phyloP scores from a whole-genome alignment of 805 yeast species.

The Saturnispora zaruensis region DNA sequence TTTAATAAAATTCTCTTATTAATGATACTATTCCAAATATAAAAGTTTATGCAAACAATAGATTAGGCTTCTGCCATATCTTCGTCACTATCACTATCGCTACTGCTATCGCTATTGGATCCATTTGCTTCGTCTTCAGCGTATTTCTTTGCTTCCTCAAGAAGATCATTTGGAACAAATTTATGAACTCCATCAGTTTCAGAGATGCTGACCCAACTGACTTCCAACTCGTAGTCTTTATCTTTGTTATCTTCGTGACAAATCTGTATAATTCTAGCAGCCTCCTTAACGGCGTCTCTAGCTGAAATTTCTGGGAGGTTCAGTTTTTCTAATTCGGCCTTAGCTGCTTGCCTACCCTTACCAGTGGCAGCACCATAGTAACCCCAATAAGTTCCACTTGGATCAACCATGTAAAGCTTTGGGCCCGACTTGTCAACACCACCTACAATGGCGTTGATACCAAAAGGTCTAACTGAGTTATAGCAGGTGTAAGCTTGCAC shows the following conservation, averaged over 20 bases:
- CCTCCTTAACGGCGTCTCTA: constrained; percentile 81
- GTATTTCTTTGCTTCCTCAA: constrained; percentile 72
- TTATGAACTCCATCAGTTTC: constrained; percentile 78
- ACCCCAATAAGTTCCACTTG: constrained; percentile 97
- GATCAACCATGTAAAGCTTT: constrained; percentile 93
- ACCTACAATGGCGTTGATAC: constrained; percentile 85
- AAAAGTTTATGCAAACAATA: neutral
- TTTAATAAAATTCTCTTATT: neutral
- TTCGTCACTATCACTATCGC: constrained; percentile 23
- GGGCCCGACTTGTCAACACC: constrained; percentile 82
- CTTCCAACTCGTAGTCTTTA: constrained; percentile 91
- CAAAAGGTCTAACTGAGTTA: constrained; percentile 96
- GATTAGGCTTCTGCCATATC: constrained; percentile 25
- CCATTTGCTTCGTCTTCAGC: constrained; percentile 74
- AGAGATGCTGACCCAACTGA: constrained; percentile 74
- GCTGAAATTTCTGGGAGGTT: constrained; percentile 61
- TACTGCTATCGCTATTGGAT: constrained; percentile 46
- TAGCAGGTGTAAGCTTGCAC: constrained; percentile 94
- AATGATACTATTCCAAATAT: constrained; percentile 2
- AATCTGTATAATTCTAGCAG: constrained; percentile 83
- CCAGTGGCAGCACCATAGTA: constrained; percentile 97
- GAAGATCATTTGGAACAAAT: constrained; percentile 68
- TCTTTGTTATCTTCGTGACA: constrained; percentile 98
- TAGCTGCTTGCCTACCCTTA: constrained; percentile 97
- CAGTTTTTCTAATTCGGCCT: constrained; percentile 89